Evolutionary conservation across 441 rosid genomes (phyloP).

Genomic region (Mallotus japonicus): DNA sequence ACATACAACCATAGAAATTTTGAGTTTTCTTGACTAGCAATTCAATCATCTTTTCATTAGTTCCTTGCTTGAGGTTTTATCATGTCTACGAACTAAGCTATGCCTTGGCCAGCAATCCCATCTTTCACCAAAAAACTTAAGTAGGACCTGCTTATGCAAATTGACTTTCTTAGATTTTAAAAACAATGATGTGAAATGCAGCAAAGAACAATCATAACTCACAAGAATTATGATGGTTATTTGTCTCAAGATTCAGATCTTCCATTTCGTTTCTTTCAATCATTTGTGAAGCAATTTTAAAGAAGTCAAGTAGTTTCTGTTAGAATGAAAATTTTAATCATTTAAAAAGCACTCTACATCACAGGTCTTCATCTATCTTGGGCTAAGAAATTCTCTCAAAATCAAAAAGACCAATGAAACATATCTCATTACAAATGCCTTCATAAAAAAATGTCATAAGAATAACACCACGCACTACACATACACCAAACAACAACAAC

Average conservation of each 20-base stretch:
- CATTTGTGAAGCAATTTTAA: constrained; percentile 8
- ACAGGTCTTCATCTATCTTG: background rate
- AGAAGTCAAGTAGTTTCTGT: background rate
- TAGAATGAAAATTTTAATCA: background rate
- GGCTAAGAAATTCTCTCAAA: background rate
- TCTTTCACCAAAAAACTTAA: constrained; percentile 5
- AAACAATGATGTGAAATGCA: background rate
- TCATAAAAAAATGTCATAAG: background rate
- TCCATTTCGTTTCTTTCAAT: background rate
- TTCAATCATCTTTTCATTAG: background rate
- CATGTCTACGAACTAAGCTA: background rate
- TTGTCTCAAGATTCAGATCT: no score
- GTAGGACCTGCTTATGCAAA: constrained; percentile 1
- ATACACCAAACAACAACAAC: no score
- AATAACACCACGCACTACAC: background rate
- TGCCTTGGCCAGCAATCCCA: background rate
- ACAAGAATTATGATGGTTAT: no score
- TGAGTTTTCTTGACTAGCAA: background rate
- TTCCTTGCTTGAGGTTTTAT: background rate
- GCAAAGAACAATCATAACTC: background rate
- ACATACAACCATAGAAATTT: background rate
- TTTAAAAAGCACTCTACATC: background rate
- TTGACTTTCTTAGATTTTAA: constrained; percentile 2
- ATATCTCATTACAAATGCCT: background rate
- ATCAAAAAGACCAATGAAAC: background rate